These are phyloP conservation scores for Pleurotus citrinopileatus DNA, from an alignment of 768 basidiomycete species.

Conservation along the genomic window DNA sequence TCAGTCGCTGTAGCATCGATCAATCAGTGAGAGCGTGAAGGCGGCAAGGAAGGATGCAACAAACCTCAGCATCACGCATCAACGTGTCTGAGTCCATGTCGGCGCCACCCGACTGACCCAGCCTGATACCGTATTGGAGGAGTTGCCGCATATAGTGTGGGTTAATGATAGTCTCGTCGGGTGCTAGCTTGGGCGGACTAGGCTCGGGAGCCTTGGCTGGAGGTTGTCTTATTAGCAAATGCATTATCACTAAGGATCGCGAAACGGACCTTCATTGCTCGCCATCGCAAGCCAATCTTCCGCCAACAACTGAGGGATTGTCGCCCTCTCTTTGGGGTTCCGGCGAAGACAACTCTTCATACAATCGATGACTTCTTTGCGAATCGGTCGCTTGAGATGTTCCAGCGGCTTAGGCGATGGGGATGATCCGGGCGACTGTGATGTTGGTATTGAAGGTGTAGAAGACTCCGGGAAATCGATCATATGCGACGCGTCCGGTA, in stretches of 20 bases:
- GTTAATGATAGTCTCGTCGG: slow-evolving; percentile 71
- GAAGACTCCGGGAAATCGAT: slow-evolving; percentile 84
- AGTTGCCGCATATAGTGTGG: slow-evolving; percentile 80
- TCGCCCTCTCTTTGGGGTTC: slow-evolving; percentile 78
- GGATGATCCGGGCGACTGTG: slow-evolving; percentile 24
- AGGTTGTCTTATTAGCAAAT: too few relatives aligned
- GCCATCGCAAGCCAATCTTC: slow-evolving; percentile 71
- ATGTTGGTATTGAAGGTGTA: slow-evolving; percentile 45
- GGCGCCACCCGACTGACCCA: slow-evolving; percentile 42
- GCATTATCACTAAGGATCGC: too few relatives aligned
- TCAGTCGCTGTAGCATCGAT: slow-evolving; percentile 46
- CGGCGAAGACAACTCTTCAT: slow-evolving; percentile 82
- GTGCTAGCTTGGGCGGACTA: slow-evolving; percentile 22
- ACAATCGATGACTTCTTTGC: slow-evolving; percentile 69
- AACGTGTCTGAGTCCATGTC: slow-evolving; percentile 46
- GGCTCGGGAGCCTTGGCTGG: slow-evolving; percentile 25
- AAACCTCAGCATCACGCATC: slow-evolving; percentile 55
- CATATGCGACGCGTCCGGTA: slow-evolving; percentile 70
- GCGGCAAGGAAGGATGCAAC: slow-evolving; percentile 13
- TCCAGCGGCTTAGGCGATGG: slow-evolving; percentile 58
- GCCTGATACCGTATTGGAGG: slow-evolving; percentile 64
- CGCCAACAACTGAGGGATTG: slow-evolving; percentile 83
- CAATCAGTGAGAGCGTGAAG: not conserved
- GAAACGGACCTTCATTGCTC: slow-evolving; percentile 43
- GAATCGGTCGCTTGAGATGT: slow-evolving; percentile 69